Base-by-base conservation (phyloP, 208 protist genomes). In the Trypanosoma vivax region DNA sequence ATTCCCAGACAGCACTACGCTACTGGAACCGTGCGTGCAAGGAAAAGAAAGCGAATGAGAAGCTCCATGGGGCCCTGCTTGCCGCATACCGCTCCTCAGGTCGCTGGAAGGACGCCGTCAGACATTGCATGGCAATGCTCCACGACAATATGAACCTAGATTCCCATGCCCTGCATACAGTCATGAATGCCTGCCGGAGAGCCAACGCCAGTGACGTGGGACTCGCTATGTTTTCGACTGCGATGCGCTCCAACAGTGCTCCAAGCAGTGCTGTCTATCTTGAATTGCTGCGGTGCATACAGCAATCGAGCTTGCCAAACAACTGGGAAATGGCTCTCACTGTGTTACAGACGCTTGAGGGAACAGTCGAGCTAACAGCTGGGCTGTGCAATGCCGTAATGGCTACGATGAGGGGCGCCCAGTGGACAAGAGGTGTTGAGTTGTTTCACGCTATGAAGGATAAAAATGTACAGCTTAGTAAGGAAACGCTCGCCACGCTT, bases 321-420 rank as follows among this genome's bases (percentile, higher is more conserved):
- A 63, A 70, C 29, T 86, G 79, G 79, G 50, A 58, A 43, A 84
- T 85, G 51, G 68, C 65, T 18, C 52, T 89, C 9, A 53, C 70
- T 3, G 70, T 89, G 21, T 55, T 89, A 27, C 34, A 64, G 4
- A 79, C 76, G 5, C 60, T 90, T 31, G 49, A 77, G 24, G 77
- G 70, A 5, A 76, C 66, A 23, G 51, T 80, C 7, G 83, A 91
- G 29, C 40, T 83, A 27, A 94, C 83, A 1, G 87, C 83, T 14
- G 87, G 87, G 13, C 78, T 86, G 56, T 94, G 83, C 64, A 94
- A 94, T 62, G 75, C 87, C 10, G 76, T 77, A 9, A 54, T 94
- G 10, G 43, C 71, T 18, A 86, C 80, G 34, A 65, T 94, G 64
- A 65, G 72, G 2, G 76, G 76, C 19, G 49, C 42, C 3, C 7